A percentile compares a stretch with the other conserved stretches of the same genome.
phyloP scores from a whole-genome alignment of 768 basidiomycete genomes.

The Cyclocybe cylindracea region DNA sequence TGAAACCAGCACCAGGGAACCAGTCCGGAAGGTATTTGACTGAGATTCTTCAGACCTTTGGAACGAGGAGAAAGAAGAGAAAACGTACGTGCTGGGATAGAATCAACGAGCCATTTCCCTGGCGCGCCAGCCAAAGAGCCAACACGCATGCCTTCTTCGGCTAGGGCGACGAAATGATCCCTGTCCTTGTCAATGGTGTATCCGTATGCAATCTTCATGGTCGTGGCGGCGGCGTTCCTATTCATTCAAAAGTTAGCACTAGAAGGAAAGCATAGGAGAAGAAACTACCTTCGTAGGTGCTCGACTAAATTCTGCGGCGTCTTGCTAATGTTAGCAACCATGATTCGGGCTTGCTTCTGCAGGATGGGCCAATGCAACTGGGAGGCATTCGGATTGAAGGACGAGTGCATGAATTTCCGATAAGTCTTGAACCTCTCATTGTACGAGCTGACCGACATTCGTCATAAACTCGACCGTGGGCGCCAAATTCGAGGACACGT shows the following conservation, averaged over 20 bases:
- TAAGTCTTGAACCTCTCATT: constrained; percentile 35
- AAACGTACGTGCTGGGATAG: constrained; percentile 33
- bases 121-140: constrained; percentile 26
- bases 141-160: constrained; percentile 29
- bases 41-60: constrained; percentile 6
- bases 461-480: constrained; percentile 37
- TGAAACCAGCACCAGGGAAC: constrained; percentile 41
- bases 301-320: constrained; percentile 23
- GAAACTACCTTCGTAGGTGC: constrained; percentile 26
- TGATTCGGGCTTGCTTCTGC: constrained; percentile 21
- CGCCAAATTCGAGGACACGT: constrained; percentile 21
- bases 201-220: constrained; percentile 38
- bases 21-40: constrained; percentile 37
- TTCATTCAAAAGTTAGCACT: not conserved
- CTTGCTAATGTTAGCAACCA: constrained; percentile 24
- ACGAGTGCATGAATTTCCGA: constrained; percentile 33
- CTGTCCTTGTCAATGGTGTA: constrained; percentile 28
- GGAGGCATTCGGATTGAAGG: constrained; percentile 30
- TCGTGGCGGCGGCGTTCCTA: constrained; percentile 32
- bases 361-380: constrained; percentile 23
- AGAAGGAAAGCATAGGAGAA: not conserved
- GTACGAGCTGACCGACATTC: constrained; percentile 42
- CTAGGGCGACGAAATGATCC: constrained; percentile 30
- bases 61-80: not conserved
- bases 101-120: constrained; percentile 37